These are phyloP conservation scores for Articulospora tetracladia DNA, from an alignment of 495 filamentous ascomycete genomes.

Conservation along the genomic window DNA sequence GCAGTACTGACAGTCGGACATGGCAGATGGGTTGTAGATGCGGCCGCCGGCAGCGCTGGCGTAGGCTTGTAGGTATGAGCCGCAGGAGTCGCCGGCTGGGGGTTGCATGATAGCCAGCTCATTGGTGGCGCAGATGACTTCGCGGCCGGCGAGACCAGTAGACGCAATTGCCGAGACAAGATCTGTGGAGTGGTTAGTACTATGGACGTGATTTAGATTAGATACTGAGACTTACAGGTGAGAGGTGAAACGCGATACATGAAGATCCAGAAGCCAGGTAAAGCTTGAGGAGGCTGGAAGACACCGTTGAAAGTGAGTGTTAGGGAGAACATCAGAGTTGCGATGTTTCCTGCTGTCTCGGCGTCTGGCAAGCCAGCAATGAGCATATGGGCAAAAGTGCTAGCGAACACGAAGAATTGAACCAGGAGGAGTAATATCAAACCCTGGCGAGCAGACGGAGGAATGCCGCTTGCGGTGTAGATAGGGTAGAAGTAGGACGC, in stretches of 20 bases:
- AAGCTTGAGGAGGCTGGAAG: constrained; percentile 53
- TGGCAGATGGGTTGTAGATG: constrained; percentile 50
- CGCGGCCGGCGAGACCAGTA: constrained; percentile 40
- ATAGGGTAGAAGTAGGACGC: constrained; percentile 61
- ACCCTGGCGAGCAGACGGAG: constrained; percentile 36
- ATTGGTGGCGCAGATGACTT: constrained; percentile 55
- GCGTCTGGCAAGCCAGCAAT: constrained; percentile 47
- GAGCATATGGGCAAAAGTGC: constrained; percentile 60
- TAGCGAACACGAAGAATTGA: constrained; percentile 65
- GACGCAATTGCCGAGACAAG: constrained; percentile 48
- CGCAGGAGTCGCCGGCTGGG: constrained; percentile 48
- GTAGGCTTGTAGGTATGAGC: constrained; percentile 50
- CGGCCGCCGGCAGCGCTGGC: constrained; percentile 41
- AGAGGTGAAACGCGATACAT: constrained; percentile 79
- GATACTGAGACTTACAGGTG: constrained; percentile 36
- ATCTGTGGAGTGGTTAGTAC: constrained; percentile 23
- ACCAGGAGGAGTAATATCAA: constrained; percentile 52
- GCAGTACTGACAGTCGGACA: constrained; percentile 59
- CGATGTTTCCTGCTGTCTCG: constrained; percentile 52
- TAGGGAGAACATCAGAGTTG: constrained; percentile 58
- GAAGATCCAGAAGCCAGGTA: constrained; percentile 81
- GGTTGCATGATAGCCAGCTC: constrained; percentile 59
- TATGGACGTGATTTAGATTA: not conserved
- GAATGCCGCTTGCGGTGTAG: constrained; percentile 33
- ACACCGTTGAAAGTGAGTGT: constrained; percentile 65